phyloP scores from a whole-genome alignment of 2,329 filamentous ascomycete genomes.

The Claviceps arundinis region DNA sequence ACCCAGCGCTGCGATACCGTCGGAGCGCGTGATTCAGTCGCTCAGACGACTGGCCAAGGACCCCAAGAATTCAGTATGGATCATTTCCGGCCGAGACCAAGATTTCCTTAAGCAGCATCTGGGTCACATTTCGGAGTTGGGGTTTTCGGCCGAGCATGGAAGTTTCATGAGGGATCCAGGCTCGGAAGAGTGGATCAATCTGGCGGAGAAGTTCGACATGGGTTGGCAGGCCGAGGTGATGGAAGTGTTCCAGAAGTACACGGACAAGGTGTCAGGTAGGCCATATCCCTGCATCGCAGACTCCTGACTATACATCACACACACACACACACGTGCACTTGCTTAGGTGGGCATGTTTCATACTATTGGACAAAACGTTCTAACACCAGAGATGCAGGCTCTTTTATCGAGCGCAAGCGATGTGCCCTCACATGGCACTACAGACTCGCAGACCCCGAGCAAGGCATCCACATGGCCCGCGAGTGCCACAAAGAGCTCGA shows the following conservation, averaged over 20 bases:
- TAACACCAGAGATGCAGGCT: conserved; percentile 36
- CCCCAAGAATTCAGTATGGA: conserved; percentile 83
- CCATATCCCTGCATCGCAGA: no score
- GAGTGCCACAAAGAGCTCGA: conserved; percentile 77
- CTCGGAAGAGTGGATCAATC: conserved; percentile 69
- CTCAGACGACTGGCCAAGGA: conserved; percentile 70
- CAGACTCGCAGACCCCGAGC: conserved; percentile 76
- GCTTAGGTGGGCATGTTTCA: neutral
- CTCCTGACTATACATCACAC: conserved; percentile 3
- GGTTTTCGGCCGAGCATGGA: conserved; percentile 94
- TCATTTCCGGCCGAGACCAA: conserved; percentile 90
- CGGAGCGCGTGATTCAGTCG: conserved; percentile 66
- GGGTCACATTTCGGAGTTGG: conserved; percentile 77
- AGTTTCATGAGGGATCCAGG: conserved; percentile 83
- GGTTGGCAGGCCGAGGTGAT: conserved; percentile 80
- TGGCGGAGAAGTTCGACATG: conserved; percentile 81
- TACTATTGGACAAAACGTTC: neutral
- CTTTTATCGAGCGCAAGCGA: conserved; percentile 87
- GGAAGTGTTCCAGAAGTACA: conserved; percentile 75
- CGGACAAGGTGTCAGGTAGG: conserved; percentile 69
- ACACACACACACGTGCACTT: neutral
- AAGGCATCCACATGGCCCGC: conserved; percentile 63
- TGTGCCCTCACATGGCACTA: conserved; percentile 97
- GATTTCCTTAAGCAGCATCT: conserved; percentile 82
- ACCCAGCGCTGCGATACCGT: conserved; percentile 77